Evolutionary conservation across 306 rosid species (phyloP).

Genomic region (Acacia confusa): DNA sequence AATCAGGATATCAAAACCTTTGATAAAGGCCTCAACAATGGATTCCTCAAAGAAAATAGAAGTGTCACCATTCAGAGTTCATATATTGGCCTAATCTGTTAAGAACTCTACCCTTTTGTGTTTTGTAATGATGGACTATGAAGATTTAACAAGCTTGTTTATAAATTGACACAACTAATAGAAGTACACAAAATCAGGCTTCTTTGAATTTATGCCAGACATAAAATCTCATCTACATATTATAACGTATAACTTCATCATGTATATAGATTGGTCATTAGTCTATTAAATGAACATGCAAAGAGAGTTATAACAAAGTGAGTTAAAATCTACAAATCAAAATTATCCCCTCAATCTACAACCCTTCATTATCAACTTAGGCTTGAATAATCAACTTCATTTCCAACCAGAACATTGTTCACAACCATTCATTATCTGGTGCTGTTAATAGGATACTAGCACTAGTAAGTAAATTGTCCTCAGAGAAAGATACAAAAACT

Average conservation of each 20-base stretch:
- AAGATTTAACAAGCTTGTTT: not conserved
- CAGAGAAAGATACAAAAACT: slow-evolving; percentile 45
- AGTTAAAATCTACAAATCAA: not conserved
- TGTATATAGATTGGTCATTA: not conserved
- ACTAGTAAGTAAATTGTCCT: slow-evolving; percentile 7
- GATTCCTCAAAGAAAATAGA: not conserved
- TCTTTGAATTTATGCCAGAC: not conserved
- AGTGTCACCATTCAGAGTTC: not conserved
- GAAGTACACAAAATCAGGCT: not conserved
- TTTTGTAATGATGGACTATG: not conserved
- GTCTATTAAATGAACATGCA: slow-evolving; percentile 5
- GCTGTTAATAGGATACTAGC: not conserved
- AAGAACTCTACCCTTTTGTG: not conserved
- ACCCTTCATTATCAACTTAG: not conserved
- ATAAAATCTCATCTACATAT: slow-evolving; percentile 16
- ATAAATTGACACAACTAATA: not conserved
- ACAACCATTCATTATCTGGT: slow-evolving; percentile 11
- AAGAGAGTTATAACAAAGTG: not conserved
- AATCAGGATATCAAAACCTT: slow-evolving; percentile 10
- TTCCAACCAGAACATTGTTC: slow-evolving; percentile 22
- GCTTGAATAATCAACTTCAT: not conserved
- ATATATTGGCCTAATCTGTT: not conserved
- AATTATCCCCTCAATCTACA: not conserved
- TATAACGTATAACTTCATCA: not conserved
- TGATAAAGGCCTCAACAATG: not conserved